phyloP scores from a whole-genome alignment of 805 yeast genomes.

The Metschnikowia koreensis region DNA sequence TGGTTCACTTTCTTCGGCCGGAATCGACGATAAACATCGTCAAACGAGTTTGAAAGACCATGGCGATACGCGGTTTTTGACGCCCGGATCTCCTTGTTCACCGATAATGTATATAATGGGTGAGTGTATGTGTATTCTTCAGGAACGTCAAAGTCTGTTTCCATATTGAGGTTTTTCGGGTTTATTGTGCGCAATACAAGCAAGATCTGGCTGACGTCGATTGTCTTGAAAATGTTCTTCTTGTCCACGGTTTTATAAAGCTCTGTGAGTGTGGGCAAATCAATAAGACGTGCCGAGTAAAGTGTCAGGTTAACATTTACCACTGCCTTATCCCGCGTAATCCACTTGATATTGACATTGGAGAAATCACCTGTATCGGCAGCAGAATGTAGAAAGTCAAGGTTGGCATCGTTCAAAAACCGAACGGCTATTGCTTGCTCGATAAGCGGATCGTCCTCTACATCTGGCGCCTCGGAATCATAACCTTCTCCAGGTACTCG shows the following conservation, averaged over 20 bases:
- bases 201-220: constrained; percentile 84
- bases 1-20: constrained; percentile 70
- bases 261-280: constrained; percentile 85
- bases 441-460: constrained; percentile 89
- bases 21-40: constrained; percentile 64
- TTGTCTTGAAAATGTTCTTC: constrained; percentile 82
- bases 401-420: constrained; percentile 63
- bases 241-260: constrained; percentile 84
- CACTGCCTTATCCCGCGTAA: constrained; percentile 75
- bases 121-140: constrained; percentile 32
- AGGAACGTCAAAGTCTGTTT: constrained; percentile 47
- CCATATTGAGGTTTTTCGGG: constrained; percentile 40
- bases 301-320: constrained; percentile 63
- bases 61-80: constrained; percentile 56
- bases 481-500: constrained; percentile 92
- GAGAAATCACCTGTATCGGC: constrained; percentile 75
- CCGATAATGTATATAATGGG: constrained; percentile 38
- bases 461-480: constrained; percentile 93
- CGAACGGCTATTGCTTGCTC: constrained; percentile 85
- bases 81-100: constrained; percentile 41
- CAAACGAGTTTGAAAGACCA: constrained; percentile 82
- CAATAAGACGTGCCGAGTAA: constrained; percentile 84
- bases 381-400: constrained; percentile 72
- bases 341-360: constrained; percentile 75
- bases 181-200: constrained; percentile 59